Percentiles rank a stretch among this genome's conserved stretches.
These are phyloP conservation scores for Niebla homalea DNA, from an alignment of 495 filamentous ascomycete genomes.

Conservation along the genomic window DNA sequence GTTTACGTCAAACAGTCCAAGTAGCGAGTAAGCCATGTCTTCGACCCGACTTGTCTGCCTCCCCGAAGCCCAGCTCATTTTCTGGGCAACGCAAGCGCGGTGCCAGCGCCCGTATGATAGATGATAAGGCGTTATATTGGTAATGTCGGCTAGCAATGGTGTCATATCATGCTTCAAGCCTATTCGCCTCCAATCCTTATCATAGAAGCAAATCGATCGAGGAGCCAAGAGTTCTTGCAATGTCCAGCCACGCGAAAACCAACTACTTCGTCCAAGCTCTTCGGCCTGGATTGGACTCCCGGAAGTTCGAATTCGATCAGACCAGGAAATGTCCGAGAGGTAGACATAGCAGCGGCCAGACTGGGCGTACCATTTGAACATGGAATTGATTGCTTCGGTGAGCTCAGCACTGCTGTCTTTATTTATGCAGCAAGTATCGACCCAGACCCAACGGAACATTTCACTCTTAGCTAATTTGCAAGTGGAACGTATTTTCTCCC, in stretches of 20 bases:
- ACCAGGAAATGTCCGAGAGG: conserved; percentile 20
- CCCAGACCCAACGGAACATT: conserved; percentile 22
- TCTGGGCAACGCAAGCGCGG: conserved; percentile 8
- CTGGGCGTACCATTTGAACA: conserved; percentile 20
- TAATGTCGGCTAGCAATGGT: conserved; percentile 12
- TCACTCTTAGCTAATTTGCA: conserved; percentile 13
- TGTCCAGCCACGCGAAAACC: conserved; percentile 34
- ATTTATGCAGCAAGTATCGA: conserved; percentile 34
- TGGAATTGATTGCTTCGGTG: conserved; percentile 23
- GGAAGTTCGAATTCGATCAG: not conserved
- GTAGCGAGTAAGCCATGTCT: conserved; percentile 22
- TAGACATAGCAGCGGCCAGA: conserved; percentile 25
- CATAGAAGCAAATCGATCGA: conserved; percentile 18
- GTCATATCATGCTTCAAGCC: conserved; percentile 15
- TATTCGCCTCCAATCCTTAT: conserved; percentile 19
- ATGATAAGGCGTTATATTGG: conserved; percentile 12
- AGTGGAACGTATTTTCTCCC: conserved; percentile 14
- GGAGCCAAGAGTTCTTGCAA: conserved; percentile 33
- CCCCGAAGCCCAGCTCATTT: conserved; percentile 20
- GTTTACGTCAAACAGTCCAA: conserved; percentile 22
- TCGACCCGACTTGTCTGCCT: conserved; percentile 19
- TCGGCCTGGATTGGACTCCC: not conserved
- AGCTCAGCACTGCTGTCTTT: conserved; percentile 29
- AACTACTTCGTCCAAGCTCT: conserved; percentile 20
- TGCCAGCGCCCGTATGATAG: not conserved